These are phyloP conservation scores for Aspergillus sp. DNA, from an alignment of 2,329 filamentous ascomycete species.

Conservation along the genomic window DNA sequence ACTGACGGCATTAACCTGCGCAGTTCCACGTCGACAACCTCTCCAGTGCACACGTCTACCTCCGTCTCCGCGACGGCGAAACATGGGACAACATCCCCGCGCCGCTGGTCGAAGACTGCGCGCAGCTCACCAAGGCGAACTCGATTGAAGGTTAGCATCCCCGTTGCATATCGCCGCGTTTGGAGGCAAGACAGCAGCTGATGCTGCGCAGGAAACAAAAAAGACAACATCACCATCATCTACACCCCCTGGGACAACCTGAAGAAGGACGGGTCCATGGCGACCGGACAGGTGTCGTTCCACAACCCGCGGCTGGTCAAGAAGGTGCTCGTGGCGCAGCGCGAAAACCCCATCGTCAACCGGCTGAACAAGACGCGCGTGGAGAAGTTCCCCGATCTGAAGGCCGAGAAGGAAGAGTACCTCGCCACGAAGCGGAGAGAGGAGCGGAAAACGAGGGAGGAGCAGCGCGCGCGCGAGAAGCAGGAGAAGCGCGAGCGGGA, in stretches of 20 bases:
- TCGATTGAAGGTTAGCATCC: conserved; percentile 79
- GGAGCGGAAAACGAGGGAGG: conserved; percentile 51
- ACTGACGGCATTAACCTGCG: too few relatives aligned
- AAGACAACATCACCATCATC: conserved; percentile 93
- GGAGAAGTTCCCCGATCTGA: conserved; percentile 81
- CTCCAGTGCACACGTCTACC: conserved; percentile 93
- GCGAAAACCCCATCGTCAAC: conserved; percentile 91
- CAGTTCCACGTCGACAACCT: conserved; percentile 98
- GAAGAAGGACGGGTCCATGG: conserved; percentile 94
- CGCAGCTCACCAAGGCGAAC: conserved; percentile 98
- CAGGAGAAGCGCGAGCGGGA: conserved; percentile 67
- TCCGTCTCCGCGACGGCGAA: conserved; percentile 74
- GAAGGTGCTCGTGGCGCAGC: conserved; percentile 71
- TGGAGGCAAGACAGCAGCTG: too few relatives aligned
- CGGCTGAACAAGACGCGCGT: conserved; percentile 95
- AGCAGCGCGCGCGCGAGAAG: conserved; percentile 40
- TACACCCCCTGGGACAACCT: conserved; percentile 98
- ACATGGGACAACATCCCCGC: conserved; percentile 79
- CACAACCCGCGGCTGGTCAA: conserved; percentile 82
- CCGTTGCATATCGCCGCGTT: too few relatives aligned
- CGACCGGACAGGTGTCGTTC: conserved; percentile 89
- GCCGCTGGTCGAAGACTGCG: conserved; percentile 77
- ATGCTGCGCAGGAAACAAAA: conserved; percentile 75
- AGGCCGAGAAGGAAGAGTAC: conserved; percentile 75
- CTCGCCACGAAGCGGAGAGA: conserved; percentile 67